Conservation (phyloP, 192 early-diverging fungal genomes). For the Coemansia sp. region DNA sequence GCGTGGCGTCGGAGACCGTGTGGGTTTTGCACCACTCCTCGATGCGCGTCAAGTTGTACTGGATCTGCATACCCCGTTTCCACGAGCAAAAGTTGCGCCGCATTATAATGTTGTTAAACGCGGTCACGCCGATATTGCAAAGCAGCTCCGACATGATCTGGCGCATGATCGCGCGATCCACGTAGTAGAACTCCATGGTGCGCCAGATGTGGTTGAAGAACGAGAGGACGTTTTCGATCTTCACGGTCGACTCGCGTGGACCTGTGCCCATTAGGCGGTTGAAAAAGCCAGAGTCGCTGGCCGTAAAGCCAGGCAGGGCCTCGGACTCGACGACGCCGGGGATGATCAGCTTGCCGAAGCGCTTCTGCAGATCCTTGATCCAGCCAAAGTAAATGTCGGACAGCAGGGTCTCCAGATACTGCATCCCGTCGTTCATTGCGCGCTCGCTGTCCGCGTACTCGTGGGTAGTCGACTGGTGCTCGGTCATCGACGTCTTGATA, state of each 20-base stretch:
- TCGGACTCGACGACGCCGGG: conserved; percentile 96
- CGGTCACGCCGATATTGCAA: conserved; percentile 89
- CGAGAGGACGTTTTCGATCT: conserved; percentile 93
- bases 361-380: conserved; percentile 97
- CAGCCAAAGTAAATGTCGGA: conserved; percentile 96
- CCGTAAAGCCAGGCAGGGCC: conserved; percentile 88
- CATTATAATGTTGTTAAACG: conserved; percentile 98
- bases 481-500: conserved; percentile 71
- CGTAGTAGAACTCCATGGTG: conserved; percentile 96
- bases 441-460: conserved; percentile 70
- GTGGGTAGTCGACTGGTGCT: conserved; percentile 63
- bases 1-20: conserved; percentile 80
- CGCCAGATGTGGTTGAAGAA: conserved; percentile 93
- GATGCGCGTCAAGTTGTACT: conserved; percentile 95
- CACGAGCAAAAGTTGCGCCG: conserved; percentile 98
- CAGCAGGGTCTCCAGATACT: conserved; percentile 86
- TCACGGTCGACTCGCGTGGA: conserved; percentile 68
- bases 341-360: conserved; percentile 89
- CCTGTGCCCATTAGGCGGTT: conserved; percentile 82
- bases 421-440: conserved; percentile 79
- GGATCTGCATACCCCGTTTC: conserved; percentile 99
- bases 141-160: conserved; percentile 95
- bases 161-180: conserved; percentile 84
- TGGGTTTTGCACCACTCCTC: conserved; percentile 99
- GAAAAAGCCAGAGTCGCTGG: conserved; percentile 89